Percentiles rank a stretch among this genome's conserved stretches.
phyloP scores from a whole-genome alignment of 805 yeast genomes.

The Wickerhamomyces chambardii region DNA sequence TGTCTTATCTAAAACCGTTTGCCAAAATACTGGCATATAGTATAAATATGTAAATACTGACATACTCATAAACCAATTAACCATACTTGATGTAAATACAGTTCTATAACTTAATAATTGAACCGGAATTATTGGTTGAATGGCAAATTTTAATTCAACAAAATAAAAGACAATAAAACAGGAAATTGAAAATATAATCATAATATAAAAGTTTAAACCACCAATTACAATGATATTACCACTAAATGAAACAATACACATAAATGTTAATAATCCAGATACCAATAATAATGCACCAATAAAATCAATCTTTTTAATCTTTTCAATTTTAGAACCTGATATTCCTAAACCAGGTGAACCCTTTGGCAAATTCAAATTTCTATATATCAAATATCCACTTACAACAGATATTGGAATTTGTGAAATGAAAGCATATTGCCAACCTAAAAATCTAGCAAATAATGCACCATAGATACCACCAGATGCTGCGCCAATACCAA shows the following conservation, averaged over 20 bases:
- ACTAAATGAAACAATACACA: conserved; percentile 59
- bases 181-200: conserved; percentile 24
- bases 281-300: conserved; percentile 58
- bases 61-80: conserved; percentile 66
- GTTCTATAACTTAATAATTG: conserved; percentile 45
- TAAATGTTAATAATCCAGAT: conserved; percentile 42
- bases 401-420: conserved; percentile 43
- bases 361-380: conserved; percentile 27
- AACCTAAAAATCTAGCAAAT: conserved; percentile 42
- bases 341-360: conserved; percentile 50
- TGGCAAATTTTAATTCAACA: conserved; percentile 27
- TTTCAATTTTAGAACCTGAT: conserved; percentile 29
- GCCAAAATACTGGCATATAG: conserved; percentile 63
- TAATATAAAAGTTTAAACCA: conserved; percentile 27
- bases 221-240: conserved; percentile 46
- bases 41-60: conserved; percentile 52
- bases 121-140: conserved; percentile 58
- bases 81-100: conserved; percentile 52
- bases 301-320: conserved; percentile 54
- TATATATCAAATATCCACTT: conserved; percentile 29
- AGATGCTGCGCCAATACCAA: conserved; percentile 66
- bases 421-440: conserved; percentile 54
- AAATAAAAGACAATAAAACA: conserved; percentile 28
- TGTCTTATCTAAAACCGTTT: conserved; percentile 40
- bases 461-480: conserved; percentile 61